Evolutionary conservation across 2,329 filamentous ascomycete species (phyloP).

Genomic region (Botrytis byssoidea): DNA sequence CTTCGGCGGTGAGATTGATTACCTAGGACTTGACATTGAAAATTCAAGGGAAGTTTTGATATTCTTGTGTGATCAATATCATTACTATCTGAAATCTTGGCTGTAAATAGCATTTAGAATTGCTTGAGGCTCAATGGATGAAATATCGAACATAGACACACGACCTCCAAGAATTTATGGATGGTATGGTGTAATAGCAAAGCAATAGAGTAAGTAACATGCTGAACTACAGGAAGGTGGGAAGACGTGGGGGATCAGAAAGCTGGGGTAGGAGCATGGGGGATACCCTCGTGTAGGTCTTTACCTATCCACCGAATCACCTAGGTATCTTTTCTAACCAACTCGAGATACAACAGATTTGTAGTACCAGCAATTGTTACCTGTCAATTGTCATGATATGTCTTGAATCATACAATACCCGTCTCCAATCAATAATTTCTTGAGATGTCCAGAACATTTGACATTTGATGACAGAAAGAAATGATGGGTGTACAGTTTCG

Average conservation of each 20-base stretch:
- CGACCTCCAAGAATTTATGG: background rate
- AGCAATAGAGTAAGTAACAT: background rate
- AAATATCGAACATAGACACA: background rate
- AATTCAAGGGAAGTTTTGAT: background rate
- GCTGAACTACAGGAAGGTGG: background rate
- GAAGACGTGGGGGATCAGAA: slow-evolving; percentile 6
- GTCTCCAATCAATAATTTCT: background rate
- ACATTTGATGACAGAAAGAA: background rate
- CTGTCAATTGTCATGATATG: background rate
- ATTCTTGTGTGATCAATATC: slow-evolving; percentile 14
- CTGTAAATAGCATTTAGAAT: slow-evolving; percentile 8
- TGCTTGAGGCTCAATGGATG: background rate
- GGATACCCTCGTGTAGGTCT: background rate
- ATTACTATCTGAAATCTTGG: slow-evolving; percentile 2
- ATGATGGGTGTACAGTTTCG: background rate
- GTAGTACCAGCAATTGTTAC: background rate
- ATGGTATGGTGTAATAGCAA: background rate
- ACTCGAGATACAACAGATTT: background rate
- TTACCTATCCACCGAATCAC: background rate
- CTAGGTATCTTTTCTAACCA: background rate
- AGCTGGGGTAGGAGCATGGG: slow-evolving; percentile 12
- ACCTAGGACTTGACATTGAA: slow-evolving; percentile 19
- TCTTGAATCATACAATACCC: background rate
- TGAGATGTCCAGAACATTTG: background rate
- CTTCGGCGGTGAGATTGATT: slow-evolving; percentile 7